Percentiles rank a stretch among this genome's conserved stretches.
Evolutionary conservation across 306 rosid species (phyloP).

Genomic region (Benincasa hispida): DNA sequence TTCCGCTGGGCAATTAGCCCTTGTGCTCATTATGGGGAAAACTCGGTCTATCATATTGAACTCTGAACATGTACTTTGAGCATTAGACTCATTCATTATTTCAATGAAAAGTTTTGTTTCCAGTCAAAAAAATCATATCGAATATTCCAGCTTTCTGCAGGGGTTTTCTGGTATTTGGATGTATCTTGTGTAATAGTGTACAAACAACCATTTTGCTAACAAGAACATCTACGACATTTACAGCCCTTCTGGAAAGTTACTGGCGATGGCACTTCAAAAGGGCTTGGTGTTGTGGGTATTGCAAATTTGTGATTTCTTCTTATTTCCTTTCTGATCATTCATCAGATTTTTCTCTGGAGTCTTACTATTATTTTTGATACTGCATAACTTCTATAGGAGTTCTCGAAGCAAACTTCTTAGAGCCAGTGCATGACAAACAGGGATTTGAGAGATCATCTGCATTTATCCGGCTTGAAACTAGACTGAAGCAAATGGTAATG

Average conservation of each 20-base stretch:
- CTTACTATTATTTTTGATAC: slow-evolving; percentile 10
- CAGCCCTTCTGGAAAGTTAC: slow-evolving; percentile 93
- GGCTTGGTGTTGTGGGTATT: slow-evolving; percentile 82
- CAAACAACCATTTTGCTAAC: slow-evolving; percentile 18
- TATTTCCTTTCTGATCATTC: background rate
- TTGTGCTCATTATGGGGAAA: background rate
- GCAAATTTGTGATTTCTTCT: slow-evolving; percentile 13
- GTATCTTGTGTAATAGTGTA: slow-evolving; percentile 7
- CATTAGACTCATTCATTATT: too few relatives aligned
- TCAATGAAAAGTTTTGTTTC: too few relatives aligned
- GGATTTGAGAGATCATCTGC: slow-evolving; percentile 83
- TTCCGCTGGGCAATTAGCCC: too few relatives aligned
- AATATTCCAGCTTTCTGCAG: background rate
- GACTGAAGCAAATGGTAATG: slow-evolving; percentile 57
- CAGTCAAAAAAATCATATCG: too few relatives aligned
- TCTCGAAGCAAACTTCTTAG: slow-evolving; percentile 88
- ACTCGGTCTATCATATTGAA: background rate
- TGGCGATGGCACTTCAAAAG: slow-evolving; percentile 48
- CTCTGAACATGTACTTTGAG: too few relatives aligned
- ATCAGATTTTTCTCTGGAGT: slow-evolving; percentile 10
- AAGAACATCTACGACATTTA: slow-evolving; percentile 15
- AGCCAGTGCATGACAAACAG: slow-evolving; percentile 98
- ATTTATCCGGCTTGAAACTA: slow-evolving; percentile 60
- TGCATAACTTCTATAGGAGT: slow-evolving; percentile 35
- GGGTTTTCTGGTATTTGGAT: background rate